Conservation (phyloP, 208 protist species). For the Tritrichomonas musculus region DNA sequence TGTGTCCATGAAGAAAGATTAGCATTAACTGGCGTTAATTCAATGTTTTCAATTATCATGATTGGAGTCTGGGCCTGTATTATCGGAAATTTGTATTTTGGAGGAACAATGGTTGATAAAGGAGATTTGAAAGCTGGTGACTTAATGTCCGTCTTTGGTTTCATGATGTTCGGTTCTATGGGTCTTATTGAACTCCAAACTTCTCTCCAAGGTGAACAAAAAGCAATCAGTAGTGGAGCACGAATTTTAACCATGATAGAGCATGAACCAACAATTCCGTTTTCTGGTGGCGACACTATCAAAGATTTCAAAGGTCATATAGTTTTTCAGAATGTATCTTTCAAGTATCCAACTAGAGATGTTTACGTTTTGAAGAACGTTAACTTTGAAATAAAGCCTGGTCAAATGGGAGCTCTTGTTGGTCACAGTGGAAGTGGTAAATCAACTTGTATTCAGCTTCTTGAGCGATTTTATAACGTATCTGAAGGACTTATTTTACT, state of each 20-base stretch:
- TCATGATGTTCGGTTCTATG: not conserved
- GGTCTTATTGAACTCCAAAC: not conserved
- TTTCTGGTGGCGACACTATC: not conserved
- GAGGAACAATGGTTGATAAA: not conserved
- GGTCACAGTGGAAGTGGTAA: conserved; percentile 17
- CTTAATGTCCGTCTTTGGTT: not conserved
- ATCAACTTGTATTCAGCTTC: conserved; percentile 49
- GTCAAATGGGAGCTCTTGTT: conserved; percentile 42
- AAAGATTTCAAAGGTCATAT: conserved; percentile 11
- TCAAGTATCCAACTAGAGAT: conserved; percentile 13
- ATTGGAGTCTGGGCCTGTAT: not conserved
- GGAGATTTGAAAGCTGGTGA: not conserved
- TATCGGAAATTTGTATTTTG: not conserved
- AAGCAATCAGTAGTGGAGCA: no score
- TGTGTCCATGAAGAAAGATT: not conserved
- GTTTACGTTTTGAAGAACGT: conserved; percentile 28
- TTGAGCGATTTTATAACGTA: conserved; percentile 85
- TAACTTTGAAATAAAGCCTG: conserved; percentile 38
- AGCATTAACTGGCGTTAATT: not conserved
- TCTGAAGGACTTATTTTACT: conserved; percentile 30
- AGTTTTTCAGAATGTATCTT: not conserved
- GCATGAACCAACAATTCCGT: not conserved
- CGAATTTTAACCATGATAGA: not conserved
- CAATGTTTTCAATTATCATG: not conserved
- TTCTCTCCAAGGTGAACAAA: not conserved